These are phyloP conservation scores for Allium sativum DNA, from an alignment of 106 monocot genomes.

Conservation along the genomic window DNA sequence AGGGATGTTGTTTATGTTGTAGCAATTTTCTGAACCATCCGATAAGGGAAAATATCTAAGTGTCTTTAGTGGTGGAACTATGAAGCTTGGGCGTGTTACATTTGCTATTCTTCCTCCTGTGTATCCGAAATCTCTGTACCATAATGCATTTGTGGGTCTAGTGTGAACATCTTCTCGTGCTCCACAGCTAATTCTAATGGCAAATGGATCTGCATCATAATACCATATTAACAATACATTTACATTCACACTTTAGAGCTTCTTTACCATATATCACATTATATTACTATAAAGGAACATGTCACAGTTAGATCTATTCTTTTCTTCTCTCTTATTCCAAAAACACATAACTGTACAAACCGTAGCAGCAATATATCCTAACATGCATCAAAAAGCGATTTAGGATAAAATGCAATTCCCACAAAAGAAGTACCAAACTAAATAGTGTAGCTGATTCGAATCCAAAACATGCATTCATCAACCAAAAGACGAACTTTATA, in stretches of 20 bases:
- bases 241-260: background rate
- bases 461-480: background rate
- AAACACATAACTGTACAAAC: too few relatives aligned
- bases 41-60: slow-evolving; percentile 92
- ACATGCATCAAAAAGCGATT: background rate
- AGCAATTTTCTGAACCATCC: slow-evolving; percentile 95
- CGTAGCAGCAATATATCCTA: background rate
- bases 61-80: slow-evolving; percentile 68
- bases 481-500: background rate
- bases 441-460: background rate
- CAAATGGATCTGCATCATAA: slow-evolving; percentile 60
- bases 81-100: slow-evolving; percentile 42
- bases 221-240: background rate
- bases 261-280: background rate
- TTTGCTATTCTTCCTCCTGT: slow-evolving; percentile 73
- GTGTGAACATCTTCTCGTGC: slow-evolving; percentile 51
- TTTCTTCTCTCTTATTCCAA: background rate
- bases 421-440: background rate
- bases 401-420: too few relatives aligned
- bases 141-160: slow-evolving; percentile 48
- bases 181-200: slow-evolving; percentile 84
- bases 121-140: slow-evolving; percentile 86
- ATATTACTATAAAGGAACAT: too few relatives aligned
- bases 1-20: slow-evolving; percentile 58
- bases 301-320: background rate